Base-by-base conservation (phyloP, 306 rosid species). In the Prunus mira region DNA sequence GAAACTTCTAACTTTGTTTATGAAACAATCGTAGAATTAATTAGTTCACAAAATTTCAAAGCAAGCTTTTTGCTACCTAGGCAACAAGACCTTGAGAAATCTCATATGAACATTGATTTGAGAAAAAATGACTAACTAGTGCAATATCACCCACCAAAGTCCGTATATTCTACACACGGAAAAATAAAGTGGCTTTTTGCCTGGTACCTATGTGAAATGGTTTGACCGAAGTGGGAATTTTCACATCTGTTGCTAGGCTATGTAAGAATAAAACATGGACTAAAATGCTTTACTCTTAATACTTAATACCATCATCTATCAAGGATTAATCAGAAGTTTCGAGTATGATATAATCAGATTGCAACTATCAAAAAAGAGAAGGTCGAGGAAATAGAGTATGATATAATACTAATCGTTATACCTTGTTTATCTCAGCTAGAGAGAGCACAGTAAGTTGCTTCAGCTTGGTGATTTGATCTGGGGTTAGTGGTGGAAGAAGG, bases 381-480 rank as follows among this genome's bases (percentile, higher is more conserved):
- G 67, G 12, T 58, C 25, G 12, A 58, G 3, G 25, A 24, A 38
- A 13, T 17, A 58, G 43, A 12, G 76, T 38, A 20, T 14, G 12
- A 72, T 56, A 58, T 55, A 17, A 2, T 41, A 19, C 46, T 30
- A 71, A 12, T 71, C 12, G 12, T 51, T 19, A 61, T 73, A 73
- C 77, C 77, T 63, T 61, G 57, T 61, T 73, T 14, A 22, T 25
- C 77, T 61, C 77, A 73, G 77, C 69, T 46, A 73, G 77, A 61
- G 77, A 46, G 24, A 73, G 77, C 47, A 73, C 77, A 18, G 77
- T 73, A 61, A 73, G 77, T 73, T 73, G 77, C 69, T 73, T 73
- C 69, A 73, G 77, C 77, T 73, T 73, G 60, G 13, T 61, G 57
- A 73, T 73, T 61, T 73, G 69, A 18, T 73, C 77, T 27, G 60